Conservation (phyloP, 1,139 yeast genomes). For the Blastobotrys capitulatus region DNA sequence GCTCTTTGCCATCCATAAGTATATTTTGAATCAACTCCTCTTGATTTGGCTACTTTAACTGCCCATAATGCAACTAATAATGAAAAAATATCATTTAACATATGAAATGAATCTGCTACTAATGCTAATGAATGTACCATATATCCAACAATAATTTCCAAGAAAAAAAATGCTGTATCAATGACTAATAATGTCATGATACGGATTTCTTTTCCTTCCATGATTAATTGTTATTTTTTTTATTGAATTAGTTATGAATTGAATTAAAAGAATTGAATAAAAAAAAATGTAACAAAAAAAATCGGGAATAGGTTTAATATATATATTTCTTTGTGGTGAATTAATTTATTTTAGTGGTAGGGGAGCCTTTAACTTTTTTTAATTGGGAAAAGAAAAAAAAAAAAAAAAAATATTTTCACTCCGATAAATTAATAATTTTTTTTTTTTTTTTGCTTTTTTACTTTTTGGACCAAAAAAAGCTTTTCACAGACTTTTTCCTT, state of each 20-base stretch:
- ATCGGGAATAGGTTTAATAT: too few species aligned
- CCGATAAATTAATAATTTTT: too few species aligned
- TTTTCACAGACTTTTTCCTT: too few species aligned
- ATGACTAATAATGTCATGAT: constrained; percentile 66
- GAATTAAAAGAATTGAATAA: background rate
- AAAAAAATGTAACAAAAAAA: background rate
- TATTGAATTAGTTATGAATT: background rate
- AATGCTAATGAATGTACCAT: constrained; percentile 88
- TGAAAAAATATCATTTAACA: constrained; percentile 92
- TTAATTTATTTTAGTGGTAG: too few species aligned
- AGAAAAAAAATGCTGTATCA: constrained; percentile 76
- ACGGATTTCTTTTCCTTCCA: constrained; percentile 50
- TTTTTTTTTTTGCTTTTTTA: background rate
- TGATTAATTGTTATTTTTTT: background rate
- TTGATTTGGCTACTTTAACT: constrained; percentile 76
- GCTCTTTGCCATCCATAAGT: constrained; percentile 98
- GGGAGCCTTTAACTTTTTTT: too few species aligned
- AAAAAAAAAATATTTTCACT: too few species aligned
- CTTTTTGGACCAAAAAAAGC: too few species aligned
- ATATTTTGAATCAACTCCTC: constrained; percentile 79
- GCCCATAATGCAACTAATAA: constrained; percentile 94
- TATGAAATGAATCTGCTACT: constrained; percentile 94
- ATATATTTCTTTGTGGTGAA: too few species aligned
- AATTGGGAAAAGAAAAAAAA: background rate
- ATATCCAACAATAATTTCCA: constrained; percentile 83